These are phyloP conservation scores for Mycena rebaudengoi DNA, from an alignment of 768 basidiomycete genomes.

Conservation along the genomic window DNA sequence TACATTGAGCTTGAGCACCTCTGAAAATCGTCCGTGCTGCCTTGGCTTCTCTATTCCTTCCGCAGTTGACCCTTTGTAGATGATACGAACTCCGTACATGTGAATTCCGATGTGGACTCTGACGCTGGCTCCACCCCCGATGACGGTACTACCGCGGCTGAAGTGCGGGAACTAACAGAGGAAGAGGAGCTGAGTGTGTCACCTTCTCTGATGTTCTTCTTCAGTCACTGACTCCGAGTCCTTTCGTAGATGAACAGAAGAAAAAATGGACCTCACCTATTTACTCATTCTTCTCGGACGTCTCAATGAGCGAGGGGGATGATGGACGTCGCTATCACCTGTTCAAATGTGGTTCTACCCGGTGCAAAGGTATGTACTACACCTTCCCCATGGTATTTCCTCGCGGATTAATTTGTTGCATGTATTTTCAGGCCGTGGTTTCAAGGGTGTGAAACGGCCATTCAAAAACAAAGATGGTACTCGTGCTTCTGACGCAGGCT, in stretches of 20 bases:
- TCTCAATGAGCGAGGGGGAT: not conserved
- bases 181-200: not conserved
- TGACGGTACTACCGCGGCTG: not conserved
- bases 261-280: not conserved
- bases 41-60: not conserved
- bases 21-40: not conserved
- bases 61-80: too few species aligned
- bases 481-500: not conserved
- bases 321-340: not conserved
- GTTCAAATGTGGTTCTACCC: not conserved
- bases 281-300: not conserved
- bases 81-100: not conserved
- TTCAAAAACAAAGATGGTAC: not conserved
- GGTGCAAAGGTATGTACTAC: not conserved
- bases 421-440: not conserved
- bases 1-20: too few species aligned
- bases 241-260: not conserved
- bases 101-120: not conserved
- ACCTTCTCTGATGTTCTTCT: not conserved
- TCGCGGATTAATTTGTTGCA: not conserved
- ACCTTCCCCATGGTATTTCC: not conserved
- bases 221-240: not conserved
- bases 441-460: not conserved
- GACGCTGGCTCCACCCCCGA: not conserved
- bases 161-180: too few species aligned